Evolutionary conservation across 495 filamentous ascomycete species (phyloP).

Genomic region (Tetracladium setigerum): DNA sequence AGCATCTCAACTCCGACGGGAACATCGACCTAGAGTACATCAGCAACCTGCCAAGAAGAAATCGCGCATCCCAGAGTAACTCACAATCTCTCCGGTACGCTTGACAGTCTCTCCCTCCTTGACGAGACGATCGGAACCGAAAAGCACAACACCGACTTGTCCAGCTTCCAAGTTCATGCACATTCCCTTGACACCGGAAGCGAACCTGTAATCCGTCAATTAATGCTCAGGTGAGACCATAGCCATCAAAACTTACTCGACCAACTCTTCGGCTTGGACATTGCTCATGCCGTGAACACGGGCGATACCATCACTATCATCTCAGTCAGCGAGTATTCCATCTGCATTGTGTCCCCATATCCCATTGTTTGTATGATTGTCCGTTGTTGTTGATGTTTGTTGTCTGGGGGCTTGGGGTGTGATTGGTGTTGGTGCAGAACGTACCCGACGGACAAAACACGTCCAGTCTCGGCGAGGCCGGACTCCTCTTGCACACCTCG

Average conservation of each 20-base stretch:
- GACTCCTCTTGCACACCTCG: conserved; percentile 96
- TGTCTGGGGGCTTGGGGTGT: conserved; percentile 8
- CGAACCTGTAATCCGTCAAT: conserved; percentile 59
- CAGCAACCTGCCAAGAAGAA: not conserved
- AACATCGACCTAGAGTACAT: conserved; percentile 74
- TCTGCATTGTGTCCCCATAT: not conserved
- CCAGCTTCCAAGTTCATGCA: conserved; percentile 99
- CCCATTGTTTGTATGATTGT: conserved; percentile 1
- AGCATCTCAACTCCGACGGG: conserved; percentile 89
- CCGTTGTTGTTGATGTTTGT: conserved; percentile 7
- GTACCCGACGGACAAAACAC: conserved; percentile 98
- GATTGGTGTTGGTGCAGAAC: conserved; percentile 30
- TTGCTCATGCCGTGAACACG: conserved; percentile 99
- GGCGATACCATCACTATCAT: conserved; percentile 94
- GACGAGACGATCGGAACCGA: conserved; percentile 99
- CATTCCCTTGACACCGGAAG: conserved; percentile 99
- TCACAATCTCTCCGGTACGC: conserved; percentile 98
- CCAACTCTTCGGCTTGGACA: conserved; percentile 99
- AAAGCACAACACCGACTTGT: conserved; percentile 99
- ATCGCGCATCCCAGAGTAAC: conserved; percentile 27
- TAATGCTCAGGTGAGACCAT: not conserved
- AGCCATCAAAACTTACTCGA: conserved; percentile 69
- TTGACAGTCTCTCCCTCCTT: conserved; percentile 99
- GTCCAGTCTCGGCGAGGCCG: conserved; percentile 93
- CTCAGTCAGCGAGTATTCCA: conserved; percentile 13